Conservation (phyloP, 495 filamentous ascomycete species). For the Penicillium maclennaniae region DNA sequence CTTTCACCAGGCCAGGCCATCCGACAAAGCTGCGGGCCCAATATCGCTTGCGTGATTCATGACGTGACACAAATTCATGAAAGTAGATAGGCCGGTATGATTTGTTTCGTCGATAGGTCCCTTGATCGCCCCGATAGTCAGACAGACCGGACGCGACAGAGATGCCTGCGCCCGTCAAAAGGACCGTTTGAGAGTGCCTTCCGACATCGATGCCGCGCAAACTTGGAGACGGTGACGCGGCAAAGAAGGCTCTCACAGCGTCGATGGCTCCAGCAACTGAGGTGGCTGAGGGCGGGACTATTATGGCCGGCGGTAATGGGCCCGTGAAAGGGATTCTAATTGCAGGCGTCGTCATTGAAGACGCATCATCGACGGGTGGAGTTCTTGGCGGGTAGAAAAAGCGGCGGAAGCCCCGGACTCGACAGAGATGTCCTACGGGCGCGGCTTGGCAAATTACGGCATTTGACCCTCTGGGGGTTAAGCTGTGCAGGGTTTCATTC, state of each 20-base stretch:
- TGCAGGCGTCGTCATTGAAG: constrained; percentile 60
- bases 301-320: constrained; percentile 71
- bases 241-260: constrained; percentile 71
- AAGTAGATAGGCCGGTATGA: constrained; percentile 89
- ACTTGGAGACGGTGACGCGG: constrained; percentile 46
- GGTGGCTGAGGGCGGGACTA: constrained; percentile 65
- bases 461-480: neutral
- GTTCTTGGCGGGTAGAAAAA: constrained; percentile 3
- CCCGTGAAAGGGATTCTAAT: constrained; percentile 91
- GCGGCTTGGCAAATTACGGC: constrained; percentile 8
- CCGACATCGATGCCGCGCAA: constrained; percentile 47
- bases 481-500: neutral
- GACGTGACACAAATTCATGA: constrained; percentile 75
- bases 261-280: constrained; percentile 70
- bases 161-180: constrained; percentile 89
- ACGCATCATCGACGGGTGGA: constrained; percentile 22
- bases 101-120: constrained; percentile 88
- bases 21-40: constrained; percentile 95
- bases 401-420: neutral
- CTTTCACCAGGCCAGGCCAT: constrained; percentile 75
- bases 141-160: constrained; percentile 90
- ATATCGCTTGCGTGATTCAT: constrained; percentile 89
- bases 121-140: constrained; percentile 85
- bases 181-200: constrained; percentile 55
- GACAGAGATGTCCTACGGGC: neutral